Conservation (phyloP, 495 filamentous ascomycete genomes). For the Cercophora sp. region DNA sequence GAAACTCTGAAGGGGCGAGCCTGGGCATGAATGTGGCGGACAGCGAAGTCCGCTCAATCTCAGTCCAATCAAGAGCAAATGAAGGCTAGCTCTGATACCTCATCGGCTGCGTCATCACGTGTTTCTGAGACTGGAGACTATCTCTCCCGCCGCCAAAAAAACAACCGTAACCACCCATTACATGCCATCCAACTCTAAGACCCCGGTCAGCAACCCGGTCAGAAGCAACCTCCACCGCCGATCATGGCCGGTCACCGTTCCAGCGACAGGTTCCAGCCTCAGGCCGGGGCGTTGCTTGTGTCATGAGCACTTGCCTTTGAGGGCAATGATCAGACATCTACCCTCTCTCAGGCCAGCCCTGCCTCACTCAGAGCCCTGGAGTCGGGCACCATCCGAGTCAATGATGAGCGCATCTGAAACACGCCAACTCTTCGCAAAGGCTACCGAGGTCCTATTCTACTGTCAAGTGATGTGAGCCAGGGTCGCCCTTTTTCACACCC, state of each 20-base stretch:
- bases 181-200: too few relatives aligned
- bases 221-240: neutral
- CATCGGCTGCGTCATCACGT: neutral
- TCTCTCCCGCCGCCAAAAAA: too few relatives aligned
- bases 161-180: too few relatives aligned
- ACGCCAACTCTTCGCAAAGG: too few relatives aligned
- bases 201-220: neutral
- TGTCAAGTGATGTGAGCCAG: slow-evolving; percentile 1
- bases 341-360: slow-evolving; percentile 12
- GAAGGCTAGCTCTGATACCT: too few relatives aligned
- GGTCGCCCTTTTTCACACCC: neutral
- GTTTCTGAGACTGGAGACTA: too few relatives aligned
- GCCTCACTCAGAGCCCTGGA: neutral
- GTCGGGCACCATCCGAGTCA: neutral
- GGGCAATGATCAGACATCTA: slow-evolving; percentile 22
- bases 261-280: neutral
- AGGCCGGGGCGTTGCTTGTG: slow-evolving; percentile 11
- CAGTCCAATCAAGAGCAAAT: slow-evolving; percentile 2
- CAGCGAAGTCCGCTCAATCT: too few relatives aligned
- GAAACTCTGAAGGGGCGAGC: too few relatives aligned
- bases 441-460: neutral
- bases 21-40: too few relatives aligned
- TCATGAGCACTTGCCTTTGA: slow-evolving; percentile 14
- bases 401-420: neutral
- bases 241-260: too few relatives aligned